Evolutionary conservation across 192 early-diverging fungal genomes (phyloP), one percentile per base, ranked within the genome.

Genomic region (Coemansia sp.): DNA sequence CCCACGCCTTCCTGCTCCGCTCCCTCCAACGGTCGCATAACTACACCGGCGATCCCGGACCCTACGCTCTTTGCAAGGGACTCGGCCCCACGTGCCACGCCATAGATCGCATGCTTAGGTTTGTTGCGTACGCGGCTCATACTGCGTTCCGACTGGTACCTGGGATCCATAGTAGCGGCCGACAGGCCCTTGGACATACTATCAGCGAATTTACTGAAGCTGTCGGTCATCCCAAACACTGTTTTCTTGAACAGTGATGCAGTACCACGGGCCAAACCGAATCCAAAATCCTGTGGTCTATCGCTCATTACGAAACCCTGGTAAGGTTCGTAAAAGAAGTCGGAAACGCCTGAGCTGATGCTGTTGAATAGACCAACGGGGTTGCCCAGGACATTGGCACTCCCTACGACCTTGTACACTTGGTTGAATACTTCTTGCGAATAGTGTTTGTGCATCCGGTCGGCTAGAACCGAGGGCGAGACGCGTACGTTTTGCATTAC

Each of bases 291-390:
- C 65, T 98, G 92, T 9, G 97, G 94, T 9, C 91, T 85, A 55
- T 91, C 91, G 58, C 92, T 94, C 85, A 97, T 94, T 37, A 95
- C 88, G 57, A 97, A 91, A 5, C 97, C 97, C 83, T 96, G 92
- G 66, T 94, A 90, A 0, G 97, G 97, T 68, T 99, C 95, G 76
- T 98, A 99, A 72, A 99, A 99, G 44, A 98, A 88, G 66, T 98
- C 97, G 4, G 85, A 84, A 1, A 98, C 95, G 6, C 97, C 97
- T 0, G 93, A 94, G 61, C 92, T 91, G 50, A 99, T 85, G 61
- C 88, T 98, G 77, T 87, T 97, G 77, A 99, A 99, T 17, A 99
- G 71, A 2, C 97, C 96, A 2, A 99, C 94, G 2, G 97, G 97
- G 60, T 99, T 99, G 27, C 97, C 97, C 52, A 99, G 83, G 61